Conservation (phyloP, 768 basidiomycete genomes). For the Cubamyces sp. region DNA sequence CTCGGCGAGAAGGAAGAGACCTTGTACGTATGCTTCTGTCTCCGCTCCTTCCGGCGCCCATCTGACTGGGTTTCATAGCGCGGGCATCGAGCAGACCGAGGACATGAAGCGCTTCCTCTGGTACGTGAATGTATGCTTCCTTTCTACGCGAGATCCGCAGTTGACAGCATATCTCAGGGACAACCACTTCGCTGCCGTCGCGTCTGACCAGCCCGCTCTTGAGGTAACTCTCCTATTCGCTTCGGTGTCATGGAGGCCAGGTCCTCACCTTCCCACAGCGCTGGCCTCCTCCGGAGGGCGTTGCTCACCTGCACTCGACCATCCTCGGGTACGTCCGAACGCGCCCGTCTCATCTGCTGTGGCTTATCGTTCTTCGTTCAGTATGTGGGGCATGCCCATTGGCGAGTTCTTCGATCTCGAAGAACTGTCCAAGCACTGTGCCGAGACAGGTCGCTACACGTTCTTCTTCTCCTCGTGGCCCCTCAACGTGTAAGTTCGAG, state of each 20-base stretch:
- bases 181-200: constrained; percentile 72
- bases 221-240: constrained; percentile 45
- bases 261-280: constrained; percentile 38
- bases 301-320: constrained; percentile 46
- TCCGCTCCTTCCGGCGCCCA: not conserved
- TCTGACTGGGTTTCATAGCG: constrained; percentile 41
- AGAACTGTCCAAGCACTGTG: constrained; percentile 56
- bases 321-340: constrained; percentile 44
- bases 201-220: constrained; percentile 67
- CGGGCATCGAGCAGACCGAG: constrained; percentile 69
- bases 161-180: constrained; percentile 47
- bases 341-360: not conserved
- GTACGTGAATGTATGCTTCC: constrained; percentile 38
- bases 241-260: not conserved
- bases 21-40: constrained; percentile 45
- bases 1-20: constrained; percentile 48
- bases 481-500: constrained; percentile 59
- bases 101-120: constrained; percentile 80
- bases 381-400: constrained; percentile 76
- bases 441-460: constrained; percentile 61
- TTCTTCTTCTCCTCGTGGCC: constrained; percentile 82
- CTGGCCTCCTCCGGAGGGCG: constrained; percentile 55
- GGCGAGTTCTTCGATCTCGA: constrained; percentile 53
- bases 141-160: constrained; percentile 1
- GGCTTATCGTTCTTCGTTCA: constrained; percentile 27